phyloP scores from a whole-genome alignment of 768 basidiomycete species.

The Calocybe cyanea region DNA sequence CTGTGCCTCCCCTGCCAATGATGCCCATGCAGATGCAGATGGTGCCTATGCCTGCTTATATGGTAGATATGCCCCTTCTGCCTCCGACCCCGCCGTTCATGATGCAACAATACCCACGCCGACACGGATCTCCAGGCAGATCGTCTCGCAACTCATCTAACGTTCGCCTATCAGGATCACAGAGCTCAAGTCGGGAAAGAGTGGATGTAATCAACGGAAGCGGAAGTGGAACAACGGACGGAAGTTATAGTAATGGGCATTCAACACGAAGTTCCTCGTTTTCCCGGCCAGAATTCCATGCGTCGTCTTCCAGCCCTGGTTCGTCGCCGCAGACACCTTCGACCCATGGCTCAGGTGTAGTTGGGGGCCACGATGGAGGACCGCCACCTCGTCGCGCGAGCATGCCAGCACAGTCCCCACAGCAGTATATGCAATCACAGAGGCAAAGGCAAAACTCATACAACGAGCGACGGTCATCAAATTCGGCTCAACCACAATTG shows the following conservation, averaged over 20 bases:
- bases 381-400: slow-evolving; percentile 21
- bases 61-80: slow-evolving; percentile 62
- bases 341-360: slow-evolving; percentile 15
- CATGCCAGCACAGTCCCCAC: slow-evolving; percentile 15
- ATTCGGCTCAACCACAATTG: slow-evolving; percentile 22
- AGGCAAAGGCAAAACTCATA: slow-evolving; percentile 11
- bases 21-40: slow-evolving; percentile 31
- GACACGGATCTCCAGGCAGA: slow-evolving; percentile 27
- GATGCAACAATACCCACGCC: slow-evolving; percentile 55
- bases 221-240: slow-evolving; percentile 6
- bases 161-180: slow-evolving; percentile 30
- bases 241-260: slow-evolving; percentile 1
- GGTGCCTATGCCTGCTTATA: slow-evolving; percentile 38
- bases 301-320: slow-evolving; percentile 17
- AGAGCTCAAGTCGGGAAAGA: slow-evolving; percentile 27
- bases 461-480: slow-evolving; percentile 13
- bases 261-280: slow-evolving; percentile 23
- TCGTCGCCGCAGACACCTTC: slow-evolving; percentile 15
- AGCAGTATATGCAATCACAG: slow-evolving; percentile 4
- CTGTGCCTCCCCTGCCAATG: slow-evolving; percentile 16
- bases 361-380: neutral
- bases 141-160: slow-evolving; percentile 28
- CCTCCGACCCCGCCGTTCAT: slow-evolving; percentile 76
- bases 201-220: slow-evolving; percentile 17
- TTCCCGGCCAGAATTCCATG: slow-evolving; percentile 17